Percentiles rank a stretch among this genome's conserved stretches.
Evolutionary conservation across 768 basidiomycete genomes (phyloP).

Genomic region (Podaxis sp.): DNA sequence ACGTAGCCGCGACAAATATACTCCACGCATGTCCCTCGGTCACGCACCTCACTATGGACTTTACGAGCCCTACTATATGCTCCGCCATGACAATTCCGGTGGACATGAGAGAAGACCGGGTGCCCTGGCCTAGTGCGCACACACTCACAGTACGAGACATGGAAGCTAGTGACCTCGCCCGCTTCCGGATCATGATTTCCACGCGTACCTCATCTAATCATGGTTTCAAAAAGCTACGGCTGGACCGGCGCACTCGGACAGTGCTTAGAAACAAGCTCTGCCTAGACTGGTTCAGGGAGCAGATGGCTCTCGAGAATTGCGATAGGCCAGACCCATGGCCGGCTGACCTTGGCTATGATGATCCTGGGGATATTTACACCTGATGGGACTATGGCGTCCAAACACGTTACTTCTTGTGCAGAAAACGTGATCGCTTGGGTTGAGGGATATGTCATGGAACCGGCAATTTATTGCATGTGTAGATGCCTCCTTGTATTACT

Average conservation of each 20-base stretch:
- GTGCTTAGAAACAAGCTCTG: conserved; percentile 29
- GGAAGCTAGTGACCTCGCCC: conserved; percentile 26
- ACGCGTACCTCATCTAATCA: conserved; percentile 18
- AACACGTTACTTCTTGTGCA: background rate
- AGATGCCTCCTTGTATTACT: background rate
- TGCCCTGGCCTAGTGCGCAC: conserved; percentile 34
- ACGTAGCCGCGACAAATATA: conserved; percentile 28
- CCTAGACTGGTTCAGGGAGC: conserved; percentile 27
- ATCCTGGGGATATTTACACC: conserved; percentile 26
- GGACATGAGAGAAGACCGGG: background rate
- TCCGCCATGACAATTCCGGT: conserved; percentile 20
- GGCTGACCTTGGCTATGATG: conserved; percentile 34
- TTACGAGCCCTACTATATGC: conserved; percentile 28
- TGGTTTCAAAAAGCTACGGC: conserved; percentile 19
- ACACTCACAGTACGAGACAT: conserved; percentile 33
- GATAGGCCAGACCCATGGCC: conserved; percentile 37
- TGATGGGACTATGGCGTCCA: conserved; percentile 14
- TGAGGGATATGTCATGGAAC: background rate
- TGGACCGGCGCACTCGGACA: conserved; percentile 37
- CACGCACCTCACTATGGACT: conserved; percentile 31
- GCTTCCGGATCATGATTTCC: conserved; percentile 30
- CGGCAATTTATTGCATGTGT: background rate
- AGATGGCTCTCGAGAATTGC: conserved; percentile 28
- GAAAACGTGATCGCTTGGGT: background rate
- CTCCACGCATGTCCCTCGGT: conserved; percentile 35